Percentiles rank a stretch among this genome's conserved stretches.
These are phyloP conservation scores for Bryoglossum gracile DNA, from an alignment of 495 filamentous ascomycete genomes.

Conservation along the genomic window DNA sequence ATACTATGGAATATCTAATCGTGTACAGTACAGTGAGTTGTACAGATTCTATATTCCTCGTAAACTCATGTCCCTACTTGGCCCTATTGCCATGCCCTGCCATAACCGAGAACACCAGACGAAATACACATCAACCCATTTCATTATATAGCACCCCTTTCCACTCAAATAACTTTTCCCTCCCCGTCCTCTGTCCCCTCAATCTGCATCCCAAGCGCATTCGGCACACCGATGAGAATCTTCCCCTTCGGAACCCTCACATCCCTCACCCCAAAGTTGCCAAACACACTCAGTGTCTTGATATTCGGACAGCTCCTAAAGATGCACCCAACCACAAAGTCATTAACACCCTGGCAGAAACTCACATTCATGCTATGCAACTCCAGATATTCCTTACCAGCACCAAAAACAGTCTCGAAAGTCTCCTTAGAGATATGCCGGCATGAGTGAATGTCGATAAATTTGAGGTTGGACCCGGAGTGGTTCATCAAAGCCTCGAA, in stretches of 20 bases:
- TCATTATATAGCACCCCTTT: too few relatives aligned
- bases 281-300: constrained; percentile 70
- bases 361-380: constrained; percentile 67
- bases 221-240: constrained; percentile 71
- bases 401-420: constrained; percentile 63
- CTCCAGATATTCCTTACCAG: constrained; percentile 52
- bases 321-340: constrained; percentile 63
- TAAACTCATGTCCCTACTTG: too few relatives aligned
- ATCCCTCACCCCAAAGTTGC: constrained; percentile 47
- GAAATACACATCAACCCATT: too few relatives aligned
- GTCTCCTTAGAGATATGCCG: constrained; percentile 63
- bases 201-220: constrained; percentile 51
- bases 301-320: constrained; percentile 68
- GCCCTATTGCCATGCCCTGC: too few relatives aligned
- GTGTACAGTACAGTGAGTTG: too few relatives aligned
- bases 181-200: constrained; percentile 32
- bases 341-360: constrained; percentile 69
- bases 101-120: too few relatives aligned
- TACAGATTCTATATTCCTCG: too few relatives aligned
- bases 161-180: constrained; percentile 18
- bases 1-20: too few relatives aligned
- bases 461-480: constrained; percentile 54
- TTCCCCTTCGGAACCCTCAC: constrained; percentile 64
- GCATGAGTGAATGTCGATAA: constrained; percentile 69
- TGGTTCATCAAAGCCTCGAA: constrained; percentile 81